These are phyloP conservation scores for Amyloporia xantha DNA, from an alignment of 768 basidiomycete genomes.

Conservation along the genomic window DNA sequence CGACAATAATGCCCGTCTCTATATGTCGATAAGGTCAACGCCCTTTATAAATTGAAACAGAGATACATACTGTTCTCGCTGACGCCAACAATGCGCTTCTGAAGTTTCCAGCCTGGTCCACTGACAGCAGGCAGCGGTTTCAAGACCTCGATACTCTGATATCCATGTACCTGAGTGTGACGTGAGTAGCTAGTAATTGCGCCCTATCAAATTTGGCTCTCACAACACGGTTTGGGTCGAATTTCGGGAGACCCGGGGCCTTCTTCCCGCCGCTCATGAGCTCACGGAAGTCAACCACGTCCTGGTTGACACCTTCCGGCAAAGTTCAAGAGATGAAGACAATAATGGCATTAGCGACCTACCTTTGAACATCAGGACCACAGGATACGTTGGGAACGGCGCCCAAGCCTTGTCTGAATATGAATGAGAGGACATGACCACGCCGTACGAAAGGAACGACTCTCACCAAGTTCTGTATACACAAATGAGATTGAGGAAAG, in stretches of 20 bases:
- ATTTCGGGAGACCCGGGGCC: conserved; percentile 61
- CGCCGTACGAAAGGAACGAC: neutral
- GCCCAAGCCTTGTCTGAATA: conserved; percentile 59
- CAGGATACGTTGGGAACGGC: conserved; percentile 81
- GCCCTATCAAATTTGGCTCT: conserved; percentile 17
- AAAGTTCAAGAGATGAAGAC: too few species aligned
- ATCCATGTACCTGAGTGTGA: conserved; percentile 58
- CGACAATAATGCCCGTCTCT: conserved; percentile 76
- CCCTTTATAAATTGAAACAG: neutral
- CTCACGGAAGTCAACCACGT: conserved; percentile 64
- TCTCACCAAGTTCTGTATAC: conserved; percentile 22
- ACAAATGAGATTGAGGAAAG: too few species aligned
- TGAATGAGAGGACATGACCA: neutral
- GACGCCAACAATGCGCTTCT: conserved; percentile 57
- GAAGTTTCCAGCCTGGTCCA: conserved; percentile 75
- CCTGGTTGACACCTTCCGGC: conserved; percentile 44
- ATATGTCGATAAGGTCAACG: neutral
- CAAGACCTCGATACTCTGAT: conserved; percentile 74
- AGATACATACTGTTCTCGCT: conserved; percentile 70
- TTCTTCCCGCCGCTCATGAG: conserved; percentile 29
- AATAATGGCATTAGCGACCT: conserved; percentile 5
- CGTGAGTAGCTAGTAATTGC: neutral
- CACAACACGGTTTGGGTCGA: conserved; percentile 68
- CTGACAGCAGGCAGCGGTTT: conserved; percentile 71
- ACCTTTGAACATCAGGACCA: conserved; percentile 71